These are phyloP conservation scores for Strobilomyces dryophilus DNA, from an alignment of 768 basidiomycete species.

Conservation along the genomic window DNA sequence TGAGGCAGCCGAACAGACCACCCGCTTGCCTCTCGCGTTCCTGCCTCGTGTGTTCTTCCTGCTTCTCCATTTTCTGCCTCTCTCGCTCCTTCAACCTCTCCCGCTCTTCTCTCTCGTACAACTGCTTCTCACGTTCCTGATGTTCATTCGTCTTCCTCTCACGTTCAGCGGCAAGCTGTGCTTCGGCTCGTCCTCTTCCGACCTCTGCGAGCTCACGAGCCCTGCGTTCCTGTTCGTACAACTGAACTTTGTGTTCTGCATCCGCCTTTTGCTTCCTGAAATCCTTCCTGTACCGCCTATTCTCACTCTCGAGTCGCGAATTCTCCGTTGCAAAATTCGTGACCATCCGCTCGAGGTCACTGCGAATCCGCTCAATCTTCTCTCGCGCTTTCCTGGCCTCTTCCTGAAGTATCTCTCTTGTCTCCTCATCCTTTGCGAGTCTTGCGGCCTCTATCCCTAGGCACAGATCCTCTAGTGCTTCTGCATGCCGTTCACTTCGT, in stretches of 20 bases:
- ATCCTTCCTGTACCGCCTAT: slow-evolving; percentile 18
- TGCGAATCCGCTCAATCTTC: slow-evolving; percentile 39
- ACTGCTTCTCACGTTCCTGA: neutral
- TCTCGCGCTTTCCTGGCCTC: slow-evolving; percentile 39
- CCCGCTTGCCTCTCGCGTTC: neutral
- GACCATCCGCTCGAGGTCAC: slow-evolving; percentile 37
- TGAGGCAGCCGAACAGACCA: neutral
- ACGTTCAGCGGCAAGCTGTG: slow-evolving; percentile 16
- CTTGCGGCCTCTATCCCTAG: slow-evolving; percentile 44
- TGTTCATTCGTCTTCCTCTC: neutral
- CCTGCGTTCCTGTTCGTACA: slow-evolving; percentile 24
- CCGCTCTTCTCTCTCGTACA: neutral
- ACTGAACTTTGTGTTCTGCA: slow-evolving; percentile 13
- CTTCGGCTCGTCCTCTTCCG: slow-evolving; percentile 13
- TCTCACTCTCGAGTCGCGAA: slow-evolving; percentile 25
- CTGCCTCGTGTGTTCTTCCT: neutral
- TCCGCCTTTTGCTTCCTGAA: slow-evolving; percentile 19
- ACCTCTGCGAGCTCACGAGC: slow-evolving; percentile 24
- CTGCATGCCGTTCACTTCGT: slow-evolving; percentile 39
- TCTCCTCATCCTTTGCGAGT: slow-evolving; percentile 42
- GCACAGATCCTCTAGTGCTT: slow-evolving; percentile 43
- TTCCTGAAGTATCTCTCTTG: slow-evolving; percentile 37
- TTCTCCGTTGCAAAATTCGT: slow-evolving; percentile 36
- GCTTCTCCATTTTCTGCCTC: neutral
- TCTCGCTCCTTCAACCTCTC: neutral